These are phyloP conservation scores for Eimeria praecox DNA, from an alignment of 169 alveolate genomes.

Conservation along the genomic window DNA sequence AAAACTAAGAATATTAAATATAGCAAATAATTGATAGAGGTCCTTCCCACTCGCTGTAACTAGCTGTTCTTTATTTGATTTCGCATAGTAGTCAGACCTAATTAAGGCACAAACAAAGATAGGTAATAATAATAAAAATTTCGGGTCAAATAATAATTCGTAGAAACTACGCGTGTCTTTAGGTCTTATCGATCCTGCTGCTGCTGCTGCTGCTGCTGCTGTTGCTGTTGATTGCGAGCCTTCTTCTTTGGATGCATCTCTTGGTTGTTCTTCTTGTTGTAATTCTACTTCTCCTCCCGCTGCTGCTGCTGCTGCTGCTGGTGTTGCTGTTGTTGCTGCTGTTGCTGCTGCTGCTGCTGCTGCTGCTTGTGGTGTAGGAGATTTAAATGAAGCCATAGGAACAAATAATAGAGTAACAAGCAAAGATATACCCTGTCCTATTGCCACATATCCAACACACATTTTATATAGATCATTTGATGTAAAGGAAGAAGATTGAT, in stretches of 20 bases:
- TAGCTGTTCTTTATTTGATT: slow-evolving; percentile 80
- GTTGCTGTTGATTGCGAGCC: slow-evolving; percentile 27
- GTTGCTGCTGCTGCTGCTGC: slow-evolving; percentile 1
- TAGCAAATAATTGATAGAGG: slow-evolving; percentile 69
- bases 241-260: slow-evolving; percentile 12
- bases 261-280: neutral
- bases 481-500: neutral
- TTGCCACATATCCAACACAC: slow-evolving; percentile 71
- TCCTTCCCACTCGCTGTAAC: neutral
- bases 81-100: slow-evolving; percentile 81
- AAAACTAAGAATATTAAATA: slow-evolving; percentile 73
- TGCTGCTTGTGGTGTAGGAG: neutral
- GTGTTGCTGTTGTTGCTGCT: neutral
- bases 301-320: slow-evolving; percentile 18
- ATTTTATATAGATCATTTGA: slow-evolving; percentile 57
- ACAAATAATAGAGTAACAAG: slow-evolving; percentile 39
- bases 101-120: slow-evolving; percentile 69
- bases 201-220: slow-evolving; percentile 27
- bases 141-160: slow-evolving; percentile 11
- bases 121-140: slow-evolving; percentile 67
- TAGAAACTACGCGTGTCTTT: slow-evolving; percentile 20
- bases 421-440: slow-evolving; percentile 65
- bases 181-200: neutral
- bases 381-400: slow-evolving; percentile 51
- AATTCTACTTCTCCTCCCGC: neutral